Evolutionary conservation across 176 grass and related monocot genomes (phyloP).

Genomic region (Musa acuminata): DNA sequence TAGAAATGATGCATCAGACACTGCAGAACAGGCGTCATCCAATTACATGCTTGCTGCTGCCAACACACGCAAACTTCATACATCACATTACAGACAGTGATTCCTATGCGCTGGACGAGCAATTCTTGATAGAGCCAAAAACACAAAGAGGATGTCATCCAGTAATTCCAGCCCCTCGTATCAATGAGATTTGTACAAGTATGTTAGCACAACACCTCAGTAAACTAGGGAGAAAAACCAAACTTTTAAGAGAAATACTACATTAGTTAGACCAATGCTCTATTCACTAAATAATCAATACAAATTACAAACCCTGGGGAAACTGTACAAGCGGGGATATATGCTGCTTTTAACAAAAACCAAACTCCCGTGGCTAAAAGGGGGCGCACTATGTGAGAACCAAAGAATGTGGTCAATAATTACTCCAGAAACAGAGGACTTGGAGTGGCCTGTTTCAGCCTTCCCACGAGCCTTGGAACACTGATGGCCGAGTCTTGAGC

Average conservation of each 20-base stretch:
- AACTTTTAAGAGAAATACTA: constrained; percentile 18
- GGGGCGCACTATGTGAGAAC: constrained; percentile 40
- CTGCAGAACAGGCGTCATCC: no score
- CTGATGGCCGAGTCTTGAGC: constrained; percentile 76
- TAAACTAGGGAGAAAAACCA: background rate
- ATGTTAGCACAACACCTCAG: constrained; percentile 1
- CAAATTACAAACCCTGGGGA: constrained; percentile 40
- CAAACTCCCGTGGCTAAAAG: constrained; percentile 39
- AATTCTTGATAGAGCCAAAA: background rate
- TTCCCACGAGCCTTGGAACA: constrained; percentile 71
- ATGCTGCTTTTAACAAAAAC: constrained; percentile 38
- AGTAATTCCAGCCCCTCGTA: background rate
- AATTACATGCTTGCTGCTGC: no score
- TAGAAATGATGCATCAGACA: no score
- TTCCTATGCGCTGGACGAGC: background rate
- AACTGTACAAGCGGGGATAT: constrained; percentile 53
- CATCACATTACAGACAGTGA: background rate
- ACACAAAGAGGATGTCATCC: background rate
- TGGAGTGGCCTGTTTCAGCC: constrained; percentile 29
- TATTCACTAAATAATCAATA: constrained; percentile 45
- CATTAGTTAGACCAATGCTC: constrained; percentile 41
- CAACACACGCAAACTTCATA: no score
- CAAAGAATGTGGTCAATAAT: constrained; percentile 61
- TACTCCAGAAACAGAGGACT: constrained; percentile 31
- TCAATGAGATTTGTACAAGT: constrained; percentile 4